These are phyloP conservation scores for Verbena officinalis DNA, from an alignment of 257 asterid genomes.

Conservation along the genomic window DNA sequence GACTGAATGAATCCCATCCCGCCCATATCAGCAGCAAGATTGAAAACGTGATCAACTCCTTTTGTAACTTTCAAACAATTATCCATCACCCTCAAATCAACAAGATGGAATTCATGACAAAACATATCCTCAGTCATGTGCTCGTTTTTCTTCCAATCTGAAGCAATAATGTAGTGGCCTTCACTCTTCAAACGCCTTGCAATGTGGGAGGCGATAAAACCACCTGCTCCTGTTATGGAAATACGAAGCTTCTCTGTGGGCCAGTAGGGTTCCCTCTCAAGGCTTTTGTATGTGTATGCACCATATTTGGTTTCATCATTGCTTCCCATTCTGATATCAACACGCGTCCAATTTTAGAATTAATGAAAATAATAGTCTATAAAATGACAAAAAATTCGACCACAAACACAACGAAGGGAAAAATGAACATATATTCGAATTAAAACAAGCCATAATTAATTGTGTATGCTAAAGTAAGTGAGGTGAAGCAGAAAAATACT, in stretches of 20 bases:
- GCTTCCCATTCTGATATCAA: conserved; percentile 70
- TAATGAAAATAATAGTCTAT: no score
- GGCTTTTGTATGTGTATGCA: conserved; percentile 70
- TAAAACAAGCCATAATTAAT: neutral
- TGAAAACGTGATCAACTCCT: conserved; percentile 75
- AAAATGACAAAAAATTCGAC: neutral
- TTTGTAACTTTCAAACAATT: conserved; percentile 74
- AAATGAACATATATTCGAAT: neutral
- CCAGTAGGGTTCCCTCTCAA: conserved; percentile 89
- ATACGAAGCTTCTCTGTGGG: conserved; percentile 71
- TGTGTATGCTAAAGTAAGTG: neutral
- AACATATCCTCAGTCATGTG: conserved; percentile 94
- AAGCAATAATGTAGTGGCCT: conserved; percentile 83
- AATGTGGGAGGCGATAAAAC: conserved; percentile 84
- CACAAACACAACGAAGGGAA: neutral
- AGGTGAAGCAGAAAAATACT: no score
- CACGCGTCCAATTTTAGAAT: neutral
- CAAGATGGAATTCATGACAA: conserved; percentile 85
- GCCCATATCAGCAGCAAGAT: conserved; percentile 93
- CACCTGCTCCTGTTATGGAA: conserved; percentile 89
- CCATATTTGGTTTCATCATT: conserved; percentile 55
- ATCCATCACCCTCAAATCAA: conserved; percentile 89
- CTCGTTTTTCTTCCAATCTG: conserved; percentile 93
- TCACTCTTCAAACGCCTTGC: conserved; percentile 83
- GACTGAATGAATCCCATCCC: conserved; percentile 95